Conservation (phyloP, 2,329 filamentous ascomycete genomes). For the Ceratocystis colombiana region DNA sequence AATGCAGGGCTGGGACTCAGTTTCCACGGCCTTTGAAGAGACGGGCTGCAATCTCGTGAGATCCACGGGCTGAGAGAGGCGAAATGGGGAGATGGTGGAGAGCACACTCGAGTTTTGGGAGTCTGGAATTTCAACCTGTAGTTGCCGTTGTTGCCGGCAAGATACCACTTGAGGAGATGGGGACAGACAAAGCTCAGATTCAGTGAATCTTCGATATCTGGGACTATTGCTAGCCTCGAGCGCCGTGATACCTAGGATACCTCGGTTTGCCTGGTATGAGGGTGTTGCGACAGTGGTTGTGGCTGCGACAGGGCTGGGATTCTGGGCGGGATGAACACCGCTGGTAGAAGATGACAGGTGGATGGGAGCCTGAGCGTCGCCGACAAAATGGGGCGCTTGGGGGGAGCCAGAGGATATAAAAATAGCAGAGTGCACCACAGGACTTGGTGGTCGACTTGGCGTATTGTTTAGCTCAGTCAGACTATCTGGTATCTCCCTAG, state of each 20-base stretch:
- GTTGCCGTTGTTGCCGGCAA: not conserved
- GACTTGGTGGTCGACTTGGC: not conserved
- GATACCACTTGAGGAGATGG: not conserved
- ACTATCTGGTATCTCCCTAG: not conserved
- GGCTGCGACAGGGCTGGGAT: not conserved
- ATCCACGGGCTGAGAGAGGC: not conserved
- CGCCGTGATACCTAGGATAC: not conserved
- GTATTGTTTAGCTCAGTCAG: not conserved
- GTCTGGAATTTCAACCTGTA: conserved; percentile 19
- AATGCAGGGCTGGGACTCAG: not conserved
- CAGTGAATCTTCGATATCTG: not conserved
- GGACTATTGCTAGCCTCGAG: not conserved
- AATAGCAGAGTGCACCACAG: not conserved
- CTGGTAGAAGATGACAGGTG: not conserved
- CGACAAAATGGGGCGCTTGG: not conserved
- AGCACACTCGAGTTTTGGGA: conserved; percentile 18
- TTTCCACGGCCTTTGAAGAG: not conserved
- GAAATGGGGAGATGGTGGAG: not conserved
- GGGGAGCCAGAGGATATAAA: not conserved
- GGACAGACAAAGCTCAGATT: not conserved
- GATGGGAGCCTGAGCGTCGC: not conserved
- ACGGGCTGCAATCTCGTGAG: not conserved
- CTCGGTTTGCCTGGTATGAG: not conserved
- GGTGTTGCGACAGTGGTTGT: conserved; percentile 1
- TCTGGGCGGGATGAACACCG: not conserved